Evolutionary conservation across 495 filamentous ascomycete species (phyloP), one percentile per base, ranked within the genome.

Genomic region (Hypomontagnella submonticulosa): DNA sequence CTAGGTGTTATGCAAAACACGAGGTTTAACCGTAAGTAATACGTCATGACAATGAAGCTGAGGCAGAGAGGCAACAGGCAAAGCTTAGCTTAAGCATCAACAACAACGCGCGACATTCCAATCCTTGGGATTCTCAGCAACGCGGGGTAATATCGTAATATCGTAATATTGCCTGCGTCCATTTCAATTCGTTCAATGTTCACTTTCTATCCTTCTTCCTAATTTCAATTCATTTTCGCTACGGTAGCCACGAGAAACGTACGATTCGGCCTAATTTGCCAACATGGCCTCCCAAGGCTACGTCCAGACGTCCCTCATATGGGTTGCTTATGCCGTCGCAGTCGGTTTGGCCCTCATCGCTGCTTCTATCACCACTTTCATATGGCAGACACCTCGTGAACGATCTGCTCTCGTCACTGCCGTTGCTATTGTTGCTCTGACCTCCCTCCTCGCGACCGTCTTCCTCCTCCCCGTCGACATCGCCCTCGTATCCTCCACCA

Each of bases 401-500:
- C 88, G 95, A 48, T 93, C 92, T 12, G 82, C 85, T 11, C 81
- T 88, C 32, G 92, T 97, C 37, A 92, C 88, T 48, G 80, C 85
- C 50, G 90, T 97, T 46, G 91, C 88, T 70, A 92, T 97, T 61
- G 77, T 97, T 73, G 92, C 93, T 34, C 83, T 96, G 41, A 92
- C 91, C 12, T 81, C 90, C 36, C 85, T 99, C 27, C 87, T 99
- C 52, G 95, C 95, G 5, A 99, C 95, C 4, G 87, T 96, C 54
- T 87, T 98, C 23, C 85, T 99, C 42, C 85, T 97, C 13, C 95
- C 95, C 4, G 95, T 97, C 70, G 95, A 99, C 79, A 89, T 99
- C 63, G 96, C 95, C 27, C 81, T 99, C 46, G 89, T 97, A 37
- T 97, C 93, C 1, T 94, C 91, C 1, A 98, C 95, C 4, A 88